Percentiles rank a stretch among this genome's conserved stretches.
Evolutionary conservation across 495 filamentous ascomycete genomes (phyloP).

Genomic region (Durotheca rogersii): DNA sequence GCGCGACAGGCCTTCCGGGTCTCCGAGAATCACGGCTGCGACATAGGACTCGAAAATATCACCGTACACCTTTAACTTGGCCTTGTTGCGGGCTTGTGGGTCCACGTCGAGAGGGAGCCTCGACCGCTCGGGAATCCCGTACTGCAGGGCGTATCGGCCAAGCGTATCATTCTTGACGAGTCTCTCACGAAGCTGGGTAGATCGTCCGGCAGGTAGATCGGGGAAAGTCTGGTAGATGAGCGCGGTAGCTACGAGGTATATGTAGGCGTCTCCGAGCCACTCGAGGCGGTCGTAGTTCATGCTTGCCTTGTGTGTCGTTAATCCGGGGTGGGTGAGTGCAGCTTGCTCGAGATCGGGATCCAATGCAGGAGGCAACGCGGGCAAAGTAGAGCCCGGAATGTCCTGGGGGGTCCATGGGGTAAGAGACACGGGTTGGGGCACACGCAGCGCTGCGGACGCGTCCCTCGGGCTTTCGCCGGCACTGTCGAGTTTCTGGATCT

Average conservation of each 20-base stretch:
- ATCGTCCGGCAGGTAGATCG: constrained; percentile 56
- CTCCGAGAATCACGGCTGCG: constrained; percentile 69
- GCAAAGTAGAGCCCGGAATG: constrained; percentile 41
- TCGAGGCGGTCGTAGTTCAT: constrained; percentile 69
- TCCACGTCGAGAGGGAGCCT: constrained; percentile 51
- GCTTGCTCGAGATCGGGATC: constrained; percentile 58
- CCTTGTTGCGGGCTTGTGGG: constrained; percentile 46
- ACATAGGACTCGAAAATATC: constrained; percentile 91
- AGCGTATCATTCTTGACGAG: constrained; percentile 79
- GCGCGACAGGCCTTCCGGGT: constrained; percentile 59
- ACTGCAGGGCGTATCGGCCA: constrained; percentile 60
- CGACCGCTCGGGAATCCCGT: constrained; percentile 65
- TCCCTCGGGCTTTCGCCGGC: background rate
- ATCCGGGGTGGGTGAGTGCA: constrained; percentile 67
- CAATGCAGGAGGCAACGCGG: constrained; percentile 59
- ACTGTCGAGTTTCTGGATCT: constrained; percentile 24
- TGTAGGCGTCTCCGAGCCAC: constrained; percentile 73
- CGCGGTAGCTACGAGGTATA: constrained; percentile 66
- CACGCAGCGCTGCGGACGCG: constrained; percentile 7
- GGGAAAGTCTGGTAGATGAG: constrained; percentile 66
- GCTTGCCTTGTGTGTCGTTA: constrained; percentile 34
- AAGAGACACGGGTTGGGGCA: constrained; percentile 28
- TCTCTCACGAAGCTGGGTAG: constrained; percentile 65
- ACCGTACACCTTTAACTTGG: constrained; percentile 65
- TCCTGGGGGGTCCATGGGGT: constrained; percentile 48